phyloP scores from a whole-genome alignment of 352 stramenopile species.

The Globisporangium heterothallicum region DNA sequence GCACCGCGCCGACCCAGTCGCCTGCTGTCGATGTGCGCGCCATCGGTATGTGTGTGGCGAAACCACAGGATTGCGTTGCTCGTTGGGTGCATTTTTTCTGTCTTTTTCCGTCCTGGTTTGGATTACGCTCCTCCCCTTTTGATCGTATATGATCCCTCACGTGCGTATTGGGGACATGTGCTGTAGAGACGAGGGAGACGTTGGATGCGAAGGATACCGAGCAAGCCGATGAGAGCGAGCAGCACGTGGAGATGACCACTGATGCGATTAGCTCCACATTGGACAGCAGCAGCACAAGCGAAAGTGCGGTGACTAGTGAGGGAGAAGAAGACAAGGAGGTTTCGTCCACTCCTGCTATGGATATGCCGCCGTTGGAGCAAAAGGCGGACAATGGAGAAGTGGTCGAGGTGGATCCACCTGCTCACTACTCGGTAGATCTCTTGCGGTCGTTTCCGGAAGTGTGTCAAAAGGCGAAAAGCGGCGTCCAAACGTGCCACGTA shows the following conservation, averaged over 20 bases:
- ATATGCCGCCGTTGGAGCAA: neutral
- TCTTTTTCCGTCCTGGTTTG: neutral
- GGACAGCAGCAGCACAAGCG: neutral
- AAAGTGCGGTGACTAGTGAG: neutral
- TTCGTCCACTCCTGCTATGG: too few relatives aligned
- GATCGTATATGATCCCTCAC: too few relatives aligned
- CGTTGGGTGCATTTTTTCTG: neutral
- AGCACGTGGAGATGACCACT: neutral
- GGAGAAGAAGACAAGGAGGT: too few relatives aligned
- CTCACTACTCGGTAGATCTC: constrained; percentile 64
- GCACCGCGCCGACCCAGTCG: neutral
- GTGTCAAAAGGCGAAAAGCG: constrained; percentile 70
- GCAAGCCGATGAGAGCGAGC: neutral
- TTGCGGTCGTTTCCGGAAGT: constrained; percentile 62
- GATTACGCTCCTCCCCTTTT: neutral
- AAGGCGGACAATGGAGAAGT: neutral
- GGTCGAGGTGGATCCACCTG: neutral
- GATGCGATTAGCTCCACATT: neutral
- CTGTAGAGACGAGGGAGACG: too few relatives aligned
- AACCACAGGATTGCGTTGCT: neutral
- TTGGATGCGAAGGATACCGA: too few relatives aligned
- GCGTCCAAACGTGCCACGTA: constrained; percentile 70
- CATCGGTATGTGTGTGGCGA: neutral
- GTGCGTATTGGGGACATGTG: too few relatives aligned
- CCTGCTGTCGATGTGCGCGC: neutral